These are phyloP conservation scores for Gelatoporia subvermispora DNA, from an alignment of 768 basidiomycete species.

Conservation along the genomic window DNA sequence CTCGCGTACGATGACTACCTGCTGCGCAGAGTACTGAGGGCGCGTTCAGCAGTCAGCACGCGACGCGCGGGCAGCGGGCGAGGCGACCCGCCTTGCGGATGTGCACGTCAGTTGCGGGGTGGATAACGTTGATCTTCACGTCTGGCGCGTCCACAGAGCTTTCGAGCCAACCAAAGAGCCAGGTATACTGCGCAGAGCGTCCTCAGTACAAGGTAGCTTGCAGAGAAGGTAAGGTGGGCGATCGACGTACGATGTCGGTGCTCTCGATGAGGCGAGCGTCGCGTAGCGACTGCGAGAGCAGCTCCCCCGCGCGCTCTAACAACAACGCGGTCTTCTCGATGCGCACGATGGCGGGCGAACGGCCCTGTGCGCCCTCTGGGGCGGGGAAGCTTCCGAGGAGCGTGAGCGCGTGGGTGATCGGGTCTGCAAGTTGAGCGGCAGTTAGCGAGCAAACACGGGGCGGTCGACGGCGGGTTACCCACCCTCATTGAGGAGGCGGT, in stretches of 20 bases:
- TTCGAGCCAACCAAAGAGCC: conserved; percentile 70
- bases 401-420: conserved; percentile 53
- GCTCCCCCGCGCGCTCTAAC: conserved; percentile 29
- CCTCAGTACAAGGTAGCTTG: too few relatives aligned
- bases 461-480: neutral
- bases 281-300: conserved; percentile 37
- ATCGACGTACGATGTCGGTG: conserved; percentile 61
- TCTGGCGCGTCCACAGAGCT: conserved; percentile 45
- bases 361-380: conserved; percentile 3
- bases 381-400: conserved; percentile 62
- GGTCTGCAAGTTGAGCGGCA: conserved; percentile 34
- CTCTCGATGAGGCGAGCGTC: conserved; percentile 45
- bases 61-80: neutral
- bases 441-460: neutral
- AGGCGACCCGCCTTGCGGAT: conserved; percentile 61
- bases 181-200: conserved; percentile 64
- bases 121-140: conserved; percentile 79
- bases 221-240: too few relatives aligned
- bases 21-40: conserved; percentile 70
- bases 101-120: conserved; percentile 86
- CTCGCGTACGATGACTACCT: conserved; percentile 69
- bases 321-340: conserved; percentile 73
- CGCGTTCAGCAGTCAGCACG: neutral
- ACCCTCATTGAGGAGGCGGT: conserved; percentile 53
- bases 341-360: conserved; percentile 56